A percentile compares a stretch with the other conserved stretches of the same genome.
These are phyloP conservation scores for Fusarium torreyae DNA, from an alignment of 2,329 filamentous ascomycete species.

Conservation along the genomic window DNA sequence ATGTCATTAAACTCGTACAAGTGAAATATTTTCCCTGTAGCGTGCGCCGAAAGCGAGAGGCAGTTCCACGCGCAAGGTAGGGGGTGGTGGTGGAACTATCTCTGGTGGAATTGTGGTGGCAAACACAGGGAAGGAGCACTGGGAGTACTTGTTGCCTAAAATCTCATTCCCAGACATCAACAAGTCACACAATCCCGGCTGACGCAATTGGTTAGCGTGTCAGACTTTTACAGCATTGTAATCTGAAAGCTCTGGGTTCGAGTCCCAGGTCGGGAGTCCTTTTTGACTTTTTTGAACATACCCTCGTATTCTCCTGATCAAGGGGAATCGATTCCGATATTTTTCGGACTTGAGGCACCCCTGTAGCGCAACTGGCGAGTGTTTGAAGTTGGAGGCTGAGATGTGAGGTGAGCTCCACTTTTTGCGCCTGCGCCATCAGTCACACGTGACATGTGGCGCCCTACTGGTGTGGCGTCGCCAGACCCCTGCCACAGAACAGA, in stretches of 20 bases:
- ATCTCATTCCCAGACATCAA: background rate
- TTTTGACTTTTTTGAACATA: background rate
- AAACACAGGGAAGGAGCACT: background rate
- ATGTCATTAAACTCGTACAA: no score
- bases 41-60: no score
- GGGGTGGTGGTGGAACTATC: no score
- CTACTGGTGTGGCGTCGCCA: background rate
- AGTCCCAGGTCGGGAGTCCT: conserved; percentile 1
- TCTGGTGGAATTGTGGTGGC: no score
- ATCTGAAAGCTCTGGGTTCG: conserved; percentile 30
- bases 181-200: background rate
- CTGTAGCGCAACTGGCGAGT: background rate
- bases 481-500: background rate
- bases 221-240: conserved; percentile 28
- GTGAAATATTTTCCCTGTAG: no score
- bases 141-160: background rate
- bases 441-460: background rate
- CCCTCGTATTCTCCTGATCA: accelerated
- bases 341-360: background rate
- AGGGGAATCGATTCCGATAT: accelerated
- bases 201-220: conserved; percentile 41
- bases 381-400: background rate
- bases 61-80: no score
- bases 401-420: background rate
- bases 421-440: background rate